These are phyloP conservation scores for Alternaria ventricosa DNA, from an alignment of 2,329 filamentous ascomycete genomes.

Conservation along the genomic window DNA sequence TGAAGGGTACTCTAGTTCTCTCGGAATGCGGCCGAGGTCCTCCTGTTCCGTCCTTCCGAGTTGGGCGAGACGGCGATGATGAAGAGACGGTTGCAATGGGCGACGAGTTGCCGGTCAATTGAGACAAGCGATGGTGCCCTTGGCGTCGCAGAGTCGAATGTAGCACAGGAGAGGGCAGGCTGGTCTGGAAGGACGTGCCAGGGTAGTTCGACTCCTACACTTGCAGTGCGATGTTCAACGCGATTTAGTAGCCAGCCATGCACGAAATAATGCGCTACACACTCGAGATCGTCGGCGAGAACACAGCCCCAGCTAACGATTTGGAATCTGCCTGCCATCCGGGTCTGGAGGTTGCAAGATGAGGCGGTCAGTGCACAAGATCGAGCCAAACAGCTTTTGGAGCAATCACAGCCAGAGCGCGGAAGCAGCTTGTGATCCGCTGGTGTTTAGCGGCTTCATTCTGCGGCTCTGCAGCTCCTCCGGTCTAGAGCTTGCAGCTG, in stretches of 20 bases:
- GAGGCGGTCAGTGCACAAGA: conserved; percentile 16
- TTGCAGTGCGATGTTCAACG: conserved; percentile 30
- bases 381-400: conserved; percentile 15
- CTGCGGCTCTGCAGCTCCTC: conserved; percentile 21
- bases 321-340: conserved; percentile 36
- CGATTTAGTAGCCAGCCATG: conserved; percentile 20
- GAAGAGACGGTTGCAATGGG: neutral
- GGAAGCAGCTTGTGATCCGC: conserved; percentile 7
- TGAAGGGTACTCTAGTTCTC: neutral
- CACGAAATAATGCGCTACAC: conserved; percentile 19
- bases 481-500: conserved; percentile 18
- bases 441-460: conserved; percentile 12
- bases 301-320: conserved; percentile 35
- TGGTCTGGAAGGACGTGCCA: conserved; percentile 16
- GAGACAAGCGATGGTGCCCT: conserved; percentile 38
- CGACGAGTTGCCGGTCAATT: conserved; percentile 21
- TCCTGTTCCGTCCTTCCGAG: neutral
- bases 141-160: conserved; percentile 36
- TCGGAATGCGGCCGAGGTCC: neutral
- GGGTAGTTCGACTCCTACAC: conserved; percentile 30
- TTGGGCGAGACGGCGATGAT: neutral
- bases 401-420: conserved; percentile 15
- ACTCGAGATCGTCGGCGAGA: conserved; percentile 14
- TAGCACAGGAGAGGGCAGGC: conserved; percentile 22
- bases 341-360: conserved; percentile 15